Evolutionary conservation across 345 rosid species (phyloP), one percentile per base, ranked within the genome.

Genomic region (Corchorus capsularis): DNA sequence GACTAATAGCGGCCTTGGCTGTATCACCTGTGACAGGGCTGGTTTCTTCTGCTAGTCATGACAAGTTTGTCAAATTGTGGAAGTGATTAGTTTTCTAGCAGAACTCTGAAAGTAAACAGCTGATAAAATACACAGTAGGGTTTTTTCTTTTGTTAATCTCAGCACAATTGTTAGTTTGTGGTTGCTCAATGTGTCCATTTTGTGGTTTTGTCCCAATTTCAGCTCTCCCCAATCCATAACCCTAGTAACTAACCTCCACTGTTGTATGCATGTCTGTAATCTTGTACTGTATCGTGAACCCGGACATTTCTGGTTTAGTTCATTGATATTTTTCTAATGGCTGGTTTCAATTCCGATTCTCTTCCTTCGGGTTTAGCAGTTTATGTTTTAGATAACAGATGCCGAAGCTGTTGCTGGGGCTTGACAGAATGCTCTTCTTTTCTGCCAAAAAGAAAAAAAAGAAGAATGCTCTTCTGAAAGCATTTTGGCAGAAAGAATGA

Each of bases 21-120:
- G 94, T 84, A 17, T 93, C 98, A 22, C 84, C 90, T 2, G 87
- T 78, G 71, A 86, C 94, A 0, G 97, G 98, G 60, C 72, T 89
- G 84, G 91, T 96, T 69, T 98, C 99, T 60, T 96, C 99, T 19
- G 99, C 97, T 3, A 92, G 99, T 83, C 98, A 96, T 8, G 98
- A 96, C 81, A 91, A 90, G 87, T 77, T 73, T 63, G 92, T 96
- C 77, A 96, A 96, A 88, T 85, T 96, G 52, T 96, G 99, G 99
- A 96, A 91, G 81, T 92, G 82, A 55, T 65, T 27, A 14, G 17
- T 13, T n/a, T 41, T 35, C 57, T 71, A 56, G 63, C 41, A 17
- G 19, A 43, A 13, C 50, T 60, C 39, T 13, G 52, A 34, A 17
- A 35, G 27, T 46, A 71, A 47, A 77, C 64, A 43, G 20, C 20